Percentiles rank a stretch among this genome's conserved stretches.
These are phyloP conservation scores for Plasmodium berghei DNA, from an alignment of 169 alveolate species.

Conservation along the genomic window DNA sequence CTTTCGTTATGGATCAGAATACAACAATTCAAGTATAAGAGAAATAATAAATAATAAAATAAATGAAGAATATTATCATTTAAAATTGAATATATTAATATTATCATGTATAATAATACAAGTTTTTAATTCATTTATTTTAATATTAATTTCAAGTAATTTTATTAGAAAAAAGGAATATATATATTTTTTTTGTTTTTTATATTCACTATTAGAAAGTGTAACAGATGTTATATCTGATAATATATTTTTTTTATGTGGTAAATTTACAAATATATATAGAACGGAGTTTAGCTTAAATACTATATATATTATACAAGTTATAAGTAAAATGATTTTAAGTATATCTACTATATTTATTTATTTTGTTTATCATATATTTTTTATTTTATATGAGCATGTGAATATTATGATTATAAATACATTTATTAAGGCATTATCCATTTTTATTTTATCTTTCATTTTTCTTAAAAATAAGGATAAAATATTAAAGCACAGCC, in stretches of 20 bases:
- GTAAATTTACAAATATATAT: slow-evolving; percentile 70
- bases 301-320: slow-evolving; percentile 65
- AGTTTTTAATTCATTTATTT: slow-evolving; percentile 48
- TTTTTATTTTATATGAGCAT: slow-evolving; percentile 38
- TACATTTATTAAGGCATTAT: slow-evolving; percentile 57
- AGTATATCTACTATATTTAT: slow-evolving; percentile 63
- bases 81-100: slow-evolving; percentile 70
- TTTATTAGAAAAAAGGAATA: slow-evolving; percentile 59
- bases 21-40: slow-evolving; percentile 10
- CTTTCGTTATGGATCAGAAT: slow-evolving; percentile 26
- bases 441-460: slow-evolving; percentile 64
- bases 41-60: slow-evolving; percentile 59
- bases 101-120: slow-evolving; percentile 75
- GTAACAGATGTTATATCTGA: slow-evolving; percentile 76
- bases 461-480: slow-evolving; percentile 71
- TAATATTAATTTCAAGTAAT: slow-evolving; percentile 57
- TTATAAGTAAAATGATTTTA: slow-evolving; percentile 71
- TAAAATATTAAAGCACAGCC: slow-evolving; percentile 31
- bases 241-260: slow-evolving; percentile 76
- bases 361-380: slow-evolving; percentile 66
- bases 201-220: slow-evolving; percentile 73
- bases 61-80: slow-evolving; percentile 59
- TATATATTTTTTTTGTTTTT: slow-evolving; percentile 71
- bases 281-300: slow-evolving; percentile 61
- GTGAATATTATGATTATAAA: slow-evolving; percentile 74